These are phyloP conservation scores for Zygosaccharomyces bisporus DNA, from an alignment of 805 yeast genomes.

Conservation along the genomic window DNA sequence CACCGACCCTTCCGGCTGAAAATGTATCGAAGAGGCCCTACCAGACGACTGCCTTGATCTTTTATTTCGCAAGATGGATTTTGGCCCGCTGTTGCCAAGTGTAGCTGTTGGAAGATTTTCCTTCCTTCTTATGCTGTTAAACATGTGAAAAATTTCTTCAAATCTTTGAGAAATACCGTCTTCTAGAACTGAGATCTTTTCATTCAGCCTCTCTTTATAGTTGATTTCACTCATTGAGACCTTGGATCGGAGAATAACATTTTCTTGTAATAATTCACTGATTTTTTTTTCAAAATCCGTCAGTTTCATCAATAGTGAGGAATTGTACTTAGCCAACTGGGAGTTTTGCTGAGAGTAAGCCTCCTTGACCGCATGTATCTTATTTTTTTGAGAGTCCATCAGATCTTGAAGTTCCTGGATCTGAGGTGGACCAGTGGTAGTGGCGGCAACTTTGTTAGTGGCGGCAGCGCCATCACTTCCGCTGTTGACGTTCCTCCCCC, in stretches of 20 bases:
- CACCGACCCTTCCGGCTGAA: slow-evolving; percentile 6
- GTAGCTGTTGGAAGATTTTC: slow-evolving; percentile 37
- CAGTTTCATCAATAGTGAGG: slow-evolving; percentile 48
- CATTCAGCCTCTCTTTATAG: slow-evolving; percentile 37
- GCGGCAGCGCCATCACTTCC: slow-evolving; percentile 8
- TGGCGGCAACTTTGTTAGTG: slow-evolving; percentile 7
- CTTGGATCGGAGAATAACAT: slow-evolving; percentile 41
- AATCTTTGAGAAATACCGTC: slow-evolving; percentile 40
- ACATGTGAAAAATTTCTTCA: slow-evolving; percentile 43
- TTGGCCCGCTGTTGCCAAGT: slow-evolving; percentile 3
- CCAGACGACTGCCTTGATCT: slow-evolving; percentile 3
- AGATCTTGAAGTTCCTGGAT: slow-evolving; percentile 33
- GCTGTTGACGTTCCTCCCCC: slow-evolving; percentile 5
- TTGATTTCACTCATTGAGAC: slow-evolving; percentile 32
- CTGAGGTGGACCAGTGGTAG: slow-evolving; percentile 13
- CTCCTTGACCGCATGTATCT: slow-evolving; percentile 22
- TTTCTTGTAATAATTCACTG: slow-evolving; percentile 49
- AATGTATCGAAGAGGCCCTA: slow-evolving; percentile 13
- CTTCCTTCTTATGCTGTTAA: slow-evolving; percentile 39
- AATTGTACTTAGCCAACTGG: slow-evolving; percentile 57
- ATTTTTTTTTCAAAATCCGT: slow-evolving; percentile 51
- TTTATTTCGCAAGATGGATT: slow-evolving; percentile 11
- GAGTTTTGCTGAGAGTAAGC: slow-evolving; percentile 42
- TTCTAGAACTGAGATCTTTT: slow-evolving; percentile 41
- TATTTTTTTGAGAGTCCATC: slow-evolving; percentile 25